Conservation (phyloP, 345 rosid genomes). For the Eucalyptus coolabah region DNA sequence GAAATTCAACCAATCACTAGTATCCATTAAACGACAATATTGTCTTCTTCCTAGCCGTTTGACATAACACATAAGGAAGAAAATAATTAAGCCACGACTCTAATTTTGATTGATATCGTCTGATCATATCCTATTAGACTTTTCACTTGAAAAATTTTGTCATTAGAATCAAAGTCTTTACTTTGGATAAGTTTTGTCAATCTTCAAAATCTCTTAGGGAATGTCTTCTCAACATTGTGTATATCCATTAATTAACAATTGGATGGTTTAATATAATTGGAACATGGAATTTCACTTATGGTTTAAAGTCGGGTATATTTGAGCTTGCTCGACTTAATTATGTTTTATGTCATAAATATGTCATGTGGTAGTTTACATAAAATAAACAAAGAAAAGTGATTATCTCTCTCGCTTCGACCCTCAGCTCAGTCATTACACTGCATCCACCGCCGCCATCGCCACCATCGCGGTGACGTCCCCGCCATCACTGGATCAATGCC, state of each 20-base stretch:
- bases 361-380: not conserved
- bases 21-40: too few species aligned
- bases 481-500: not conserved
- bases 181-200: too few species aligned
- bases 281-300: not conserved
- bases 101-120: too few species aligned
- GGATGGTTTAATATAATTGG: not conserved
- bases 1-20: too few species aligned
- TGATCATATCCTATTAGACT: too few species aligned
- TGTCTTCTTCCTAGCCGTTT: too few species aligned
- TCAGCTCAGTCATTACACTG: not conserved
- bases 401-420: not conserved
- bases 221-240: too few species aligned
- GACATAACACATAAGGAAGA: too few species aligned
- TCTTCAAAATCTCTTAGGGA: too few species aligned
- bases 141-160: too few species aligned
- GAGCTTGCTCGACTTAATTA: not conserved
- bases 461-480: not conserved
- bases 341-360: not conserved
- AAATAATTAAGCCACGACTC: too few species aligned
- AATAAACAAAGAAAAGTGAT: not conserved
- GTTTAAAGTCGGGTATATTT: not conserved
- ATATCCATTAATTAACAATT: not conserved
- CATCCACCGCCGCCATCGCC: not conserved
- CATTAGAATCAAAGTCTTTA: too few species aligned